Evolutionary conservation across 352 stramenopile genomes (phyloP), one percentile per base, ranked within the genome.

Genomic region (Pilasporangium apinafurcum): DNA sequence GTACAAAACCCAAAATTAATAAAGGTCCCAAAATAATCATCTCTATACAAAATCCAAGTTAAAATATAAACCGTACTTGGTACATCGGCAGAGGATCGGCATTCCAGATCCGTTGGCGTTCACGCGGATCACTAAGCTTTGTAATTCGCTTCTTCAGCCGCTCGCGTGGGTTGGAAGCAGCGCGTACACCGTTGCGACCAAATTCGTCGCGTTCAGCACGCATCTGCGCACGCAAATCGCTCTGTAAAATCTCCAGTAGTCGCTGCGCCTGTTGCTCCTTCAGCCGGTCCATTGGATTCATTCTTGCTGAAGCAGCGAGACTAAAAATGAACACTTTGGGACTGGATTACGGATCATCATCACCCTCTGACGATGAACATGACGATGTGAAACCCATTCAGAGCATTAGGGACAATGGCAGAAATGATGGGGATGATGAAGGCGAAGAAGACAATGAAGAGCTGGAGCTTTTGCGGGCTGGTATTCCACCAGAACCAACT

Each of bases 201-300:
- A 61, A 22, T 6, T 72, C 64, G 20, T 84, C 68, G 36, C 68
- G 61, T 27, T 90, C 72, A 0, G 58, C 53, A 6, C 74, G 69
- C 44, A 82, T 80, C 21, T 86, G 68, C 22, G 74, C 59, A 10
- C 61, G 62, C 27, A 89, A 41, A 37, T 83, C 70, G 35, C 65
- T 75, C 56, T 90, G 77, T 29, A 86, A 53, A 24, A 55, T 34
- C 43, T 64, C 53, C 46, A 90, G 44, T 5, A 90, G 49, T 47
- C 73, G 66, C 59, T 68, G 57, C 14, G 74, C 77, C 21, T 62
- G 73, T 48, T 83, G 69, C 51, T 86, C 69, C 17, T 59, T 62
- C 21, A 87, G 58, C 14, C 73, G 67, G n/a, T 86, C 78, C n/a
- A 90, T 41, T 34, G 72, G 59, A 38, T 76, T 84, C 33, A 13